phyloP scores from a whole-genome alignment of 2,329 filamentous ascomycete species.

The Monilinia laxa region DNA sequence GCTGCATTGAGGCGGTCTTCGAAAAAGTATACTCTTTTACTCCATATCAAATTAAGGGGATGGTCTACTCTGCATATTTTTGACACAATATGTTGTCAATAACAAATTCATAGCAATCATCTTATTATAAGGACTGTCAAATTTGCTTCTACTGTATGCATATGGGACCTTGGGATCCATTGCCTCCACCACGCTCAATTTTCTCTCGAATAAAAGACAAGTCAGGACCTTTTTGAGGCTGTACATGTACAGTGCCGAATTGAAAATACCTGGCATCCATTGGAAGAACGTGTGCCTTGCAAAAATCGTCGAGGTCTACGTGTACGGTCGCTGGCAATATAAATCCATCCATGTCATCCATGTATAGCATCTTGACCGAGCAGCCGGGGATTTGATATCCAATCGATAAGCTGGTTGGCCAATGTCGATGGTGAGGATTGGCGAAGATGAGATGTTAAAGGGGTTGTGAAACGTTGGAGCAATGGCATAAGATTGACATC shows the following conservation, averaged over 20 bases:
- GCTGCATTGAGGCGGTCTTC: constrained; percentile 4
- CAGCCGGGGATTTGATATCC: constrained; percentile 13
- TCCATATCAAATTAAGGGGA: background rate
- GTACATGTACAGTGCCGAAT: background rate
- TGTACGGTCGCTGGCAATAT: constrained; percentile 19
- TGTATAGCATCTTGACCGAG: background rate
- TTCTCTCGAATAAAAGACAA: constrained; percentile 5
- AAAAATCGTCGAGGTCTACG: constrained; percentile 14
- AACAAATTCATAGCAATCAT: background rate
- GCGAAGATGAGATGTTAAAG: background rate
- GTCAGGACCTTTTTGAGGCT: constrained; percentile 6
- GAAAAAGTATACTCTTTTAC: constrained; percentile 7
- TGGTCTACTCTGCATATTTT: background rate
- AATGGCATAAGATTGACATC: background rate
- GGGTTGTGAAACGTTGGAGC: constrained; percentile 1
- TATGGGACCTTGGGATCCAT: background rate
- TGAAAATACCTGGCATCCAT: background rate
- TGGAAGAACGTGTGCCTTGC: constrained; percentile 10
- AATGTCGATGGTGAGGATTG: background rate
- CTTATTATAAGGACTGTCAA: background rate
- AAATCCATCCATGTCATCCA: constrained; percentile 6
- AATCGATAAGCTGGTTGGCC: constrained; percentile 12
- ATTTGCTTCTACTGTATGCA: background rate
- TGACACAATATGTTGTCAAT: constrained; percentile 13
- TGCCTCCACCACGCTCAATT: background rate